Evolutionary conservation across 176 grass and related monocot species (phyloP), one percentile per base, ranked within the genome.

Genomic region (Lolium perenne): DNA sequence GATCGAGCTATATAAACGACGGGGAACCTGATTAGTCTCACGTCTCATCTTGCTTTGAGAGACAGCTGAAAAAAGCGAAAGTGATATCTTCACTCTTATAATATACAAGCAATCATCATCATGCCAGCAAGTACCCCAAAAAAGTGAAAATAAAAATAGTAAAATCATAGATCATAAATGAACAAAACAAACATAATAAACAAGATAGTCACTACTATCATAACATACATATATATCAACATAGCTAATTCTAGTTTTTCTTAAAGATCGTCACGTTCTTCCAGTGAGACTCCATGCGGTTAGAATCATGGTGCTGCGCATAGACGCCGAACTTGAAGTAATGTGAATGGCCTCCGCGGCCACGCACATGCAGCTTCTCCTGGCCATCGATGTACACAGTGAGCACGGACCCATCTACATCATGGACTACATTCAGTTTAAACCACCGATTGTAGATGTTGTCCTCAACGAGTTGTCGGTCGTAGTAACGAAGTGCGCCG

Each of bases 271-370:
- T 73, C 5, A 73, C 41, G 6, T 48, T 2, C 70, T 69, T 89
- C 83, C 88, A 85, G 2, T 29, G 77, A 41, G 88, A 85, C 51
- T 89, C 83, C 88, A 73, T 73, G n/a, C 43, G 43, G 70, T n/a
- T 48, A 7, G 70, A 73, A 11, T 73, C 70, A 20, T 73, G 70
- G 70, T 47, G 38, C 59, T 89, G 82, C 13, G 45, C 18, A 21
- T 89, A 89, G 0, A 93, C 88, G 0, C 85, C 80, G 7, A 93
- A 93, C 76, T 93, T 93, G 76, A 93, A 92, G 86, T 81, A 84
- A 71, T 92, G 79, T 13, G 26, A 76, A 22, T 10, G 11, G 3
- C 91, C 87, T 0, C 91, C 80, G 0, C 4, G 10, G 41, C 86
- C 84, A 4, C 16, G 8, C 12, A 38, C 74, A 1, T 35, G 68